phyloP scores from a whole-genome alignment of 202 grass and related monocot genomes.

The Setaria viridis region DNA sequence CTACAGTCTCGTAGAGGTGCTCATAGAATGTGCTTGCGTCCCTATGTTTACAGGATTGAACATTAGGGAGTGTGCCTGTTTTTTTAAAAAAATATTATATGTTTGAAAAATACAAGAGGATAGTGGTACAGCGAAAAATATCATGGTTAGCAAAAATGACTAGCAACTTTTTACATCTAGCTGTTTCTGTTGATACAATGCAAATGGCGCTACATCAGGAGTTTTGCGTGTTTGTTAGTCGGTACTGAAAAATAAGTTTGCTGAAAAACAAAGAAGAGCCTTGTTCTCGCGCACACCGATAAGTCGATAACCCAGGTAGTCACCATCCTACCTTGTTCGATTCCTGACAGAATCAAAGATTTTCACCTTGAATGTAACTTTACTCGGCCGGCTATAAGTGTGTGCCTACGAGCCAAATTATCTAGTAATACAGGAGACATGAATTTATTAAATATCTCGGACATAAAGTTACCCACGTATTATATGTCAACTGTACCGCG shows the following conservation, averaged over 20 bases:
- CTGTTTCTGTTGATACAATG: neutral
- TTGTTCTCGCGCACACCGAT: neutral
- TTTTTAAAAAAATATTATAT: too few species aligned
- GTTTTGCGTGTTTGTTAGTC: neutral
- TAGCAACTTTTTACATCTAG: neutral
- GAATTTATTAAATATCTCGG: neutral
- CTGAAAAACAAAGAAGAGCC: neutral
- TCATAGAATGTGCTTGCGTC: too few species aligned
- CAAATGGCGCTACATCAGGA: neutral
- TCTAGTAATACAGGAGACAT: neutral
- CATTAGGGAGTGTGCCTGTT: too few species aligned
- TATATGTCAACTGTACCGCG: too few species aligned
- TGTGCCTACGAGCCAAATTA: neutral
- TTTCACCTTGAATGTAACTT: neutral
- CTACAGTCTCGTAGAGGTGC: too few species aligned
- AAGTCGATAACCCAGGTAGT: neutral
- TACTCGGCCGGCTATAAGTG: too few species aligned
- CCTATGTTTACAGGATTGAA: too few species aligned
- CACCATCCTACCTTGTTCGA: neutral
- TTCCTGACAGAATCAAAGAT: slow-evolving; percentile 1
- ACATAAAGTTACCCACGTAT: too few species aligned
- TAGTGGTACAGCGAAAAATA: neutral
- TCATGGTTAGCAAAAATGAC: neutral
- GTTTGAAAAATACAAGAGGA: too few species aligned
- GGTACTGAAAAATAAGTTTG: neutral